A percentile compares a stretch with the other conserved stretches of the same genome.
phyloP scores from a whole-genome alignment of 176 grass and related monocot species.

The Alopecurus myosuroides region DNA sequence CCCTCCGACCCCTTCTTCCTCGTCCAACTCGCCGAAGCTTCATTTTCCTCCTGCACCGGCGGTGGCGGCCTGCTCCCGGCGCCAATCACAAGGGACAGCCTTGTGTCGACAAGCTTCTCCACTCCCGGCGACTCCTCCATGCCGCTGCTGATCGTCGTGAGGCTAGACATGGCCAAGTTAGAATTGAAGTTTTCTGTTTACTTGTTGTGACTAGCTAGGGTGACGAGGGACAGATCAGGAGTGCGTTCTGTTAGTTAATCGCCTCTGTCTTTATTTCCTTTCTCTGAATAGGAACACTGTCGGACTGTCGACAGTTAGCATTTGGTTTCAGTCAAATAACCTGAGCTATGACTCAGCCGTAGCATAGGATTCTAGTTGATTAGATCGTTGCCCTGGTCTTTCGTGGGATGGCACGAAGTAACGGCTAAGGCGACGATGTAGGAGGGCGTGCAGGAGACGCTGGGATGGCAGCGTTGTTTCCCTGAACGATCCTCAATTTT shows the following conservation, averaged over 20 bases:
- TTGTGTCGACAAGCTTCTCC: slow-evolving; percentile 26
- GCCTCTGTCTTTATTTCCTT: no score
- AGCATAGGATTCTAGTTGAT: no score
- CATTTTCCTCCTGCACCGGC: background rate
- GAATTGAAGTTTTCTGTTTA: background rate
- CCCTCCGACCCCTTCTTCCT: background rate
- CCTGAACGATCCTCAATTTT: no score
- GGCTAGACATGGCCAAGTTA: slow-evolving; percentile 40
- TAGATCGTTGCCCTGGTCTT: no score
- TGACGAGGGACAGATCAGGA: background rate
- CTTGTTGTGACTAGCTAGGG: background rate
- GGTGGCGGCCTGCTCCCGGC: background rate
- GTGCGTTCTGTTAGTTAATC: background rate
- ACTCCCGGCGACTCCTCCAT: background rate
- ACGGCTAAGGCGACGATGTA: no score
- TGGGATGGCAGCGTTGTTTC: no score
- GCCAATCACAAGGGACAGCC: slow-evolving; percentile 25
- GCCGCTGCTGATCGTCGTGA: slow-evolving; percentile 17
- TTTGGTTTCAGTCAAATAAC: no score
- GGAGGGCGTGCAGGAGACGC: no score
- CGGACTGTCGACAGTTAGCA: no score
- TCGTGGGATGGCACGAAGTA: no score
- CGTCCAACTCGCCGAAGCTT: background rate
- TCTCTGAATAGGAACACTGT: no score
- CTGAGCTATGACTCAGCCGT: no score